Percentiles rank a stretch among this genome's conserved stretches.
Conservation (phyloP, 2,329 filamentous ascomycete species). For the Arachnomyces sp. region DNA sequence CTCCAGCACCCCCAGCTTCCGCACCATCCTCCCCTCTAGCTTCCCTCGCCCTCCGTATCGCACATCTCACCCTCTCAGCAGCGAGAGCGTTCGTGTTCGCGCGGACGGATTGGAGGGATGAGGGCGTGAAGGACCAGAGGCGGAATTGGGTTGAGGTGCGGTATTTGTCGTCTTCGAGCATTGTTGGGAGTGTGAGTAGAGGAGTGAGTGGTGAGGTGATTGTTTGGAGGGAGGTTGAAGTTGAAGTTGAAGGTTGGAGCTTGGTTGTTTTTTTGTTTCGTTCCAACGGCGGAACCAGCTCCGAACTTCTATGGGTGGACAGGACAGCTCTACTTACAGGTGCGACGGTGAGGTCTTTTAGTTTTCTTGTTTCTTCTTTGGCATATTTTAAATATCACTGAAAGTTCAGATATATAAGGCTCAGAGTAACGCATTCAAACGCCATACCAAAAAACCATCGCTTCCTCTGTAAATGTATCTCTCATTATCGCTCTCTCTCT, state of each 20-base stretch:
- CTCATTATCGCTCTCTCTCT: too few species aligned
- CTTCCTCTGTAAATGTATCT: too few species aligned
- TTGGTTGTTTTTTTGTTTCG: conserved; percentile 6
- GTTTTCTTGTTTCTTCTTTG: too few species aligned
- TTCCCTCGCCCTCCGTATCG: conserved; percentile 43
- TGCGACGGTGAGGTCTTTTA: too few species aligned
- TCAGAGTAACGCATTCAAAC: too few species aligned
- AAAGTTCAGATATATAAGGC: too few species aligned
- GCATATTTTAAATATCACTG: too few species aligned
- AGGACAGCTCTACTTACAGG: too few species aligned
- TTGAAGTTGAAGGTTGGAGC: conserved; percentile 16
- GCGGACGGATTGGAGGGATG: conserved; percentile 63
- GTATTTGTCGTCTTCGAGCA: conserved; percentile 89
- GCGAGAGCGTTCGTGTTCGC: conserved; percentile 72
- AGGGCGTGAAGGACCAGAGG: conserved; percentile 81
- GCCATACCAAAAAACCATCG: too few species aligned
- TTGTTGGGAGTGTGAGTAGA: conserved; percentile 29
- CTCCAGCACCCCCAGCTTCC: conserved; percentile 11
- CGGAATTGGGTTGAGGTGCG: conserved; percentile 82
- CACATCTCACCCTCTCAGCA: conserved; percentile 55
- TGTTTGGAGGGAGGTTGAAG: background rate
- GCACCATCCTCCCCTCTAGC: conserved; percentile 23
- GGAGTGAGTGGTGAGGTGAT: conserved; percentile 1
- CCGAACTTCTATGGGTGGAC: too few species aligned
- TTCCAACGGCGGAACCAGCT: too few species aligned